Conservation (phyloP, 176 grass and related monocot species). For the Typha latifolia region DNA sequence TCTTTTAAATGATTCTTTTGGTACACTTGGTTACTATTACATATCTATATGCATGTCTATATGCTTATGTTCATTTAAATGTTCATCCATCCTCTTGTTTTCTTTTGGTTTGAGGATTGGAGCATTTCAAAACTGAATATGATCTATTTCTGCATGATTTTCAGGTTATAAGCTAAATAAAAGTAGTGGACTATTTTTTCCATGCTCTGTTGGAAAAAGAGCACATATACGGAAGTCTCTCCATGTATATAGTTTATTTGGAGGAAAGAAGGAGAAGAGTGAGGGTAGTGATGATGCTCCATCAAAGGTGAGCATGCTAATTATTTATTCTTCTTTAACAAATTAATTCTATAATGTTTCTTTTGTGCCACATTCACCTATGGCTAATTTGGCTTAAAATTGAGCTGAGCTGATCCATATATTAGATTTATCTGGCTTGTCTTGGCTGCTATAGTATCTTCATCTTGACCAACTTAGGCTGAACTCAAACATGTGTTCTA, state of each 20-base stretch:
- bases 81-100: neutral
- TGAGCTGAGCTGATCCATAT: neutral
- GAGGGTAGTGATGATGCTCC: slow-evolving; percentile 70
- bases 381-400: neutral
- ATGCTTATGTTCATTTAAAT: neutral
- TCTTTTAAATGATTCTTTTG: no score
- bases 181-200: slow-evolving; percentile 34
- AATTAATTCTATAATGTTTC: neutral
- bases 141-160: slow-evolving; percentile 20
- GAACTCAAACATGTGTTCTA: neutral
- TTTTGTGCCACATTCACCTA: neutral
- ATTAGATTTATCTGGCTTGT: neutral
- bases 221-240: slow-evolving; percentile 38
- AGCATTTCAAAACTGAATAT: slow-evolving; percentile 1
- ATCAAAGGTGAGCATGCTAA: slow-evolving; percentile 48
- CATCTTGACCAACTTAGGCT: neutral
- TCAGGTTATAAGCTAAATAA: slow-evolving; percentile 50
- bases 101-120: neutral
- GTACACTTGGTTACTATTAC: no score
- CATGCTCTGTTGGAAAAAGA: slow-evolving; percentile 35
- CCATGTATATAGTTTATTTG: slow-evolving; percentile 84
- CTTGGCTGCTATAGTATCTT: slow-evolving; percentile 9
- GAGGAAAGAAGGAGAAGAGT: slow-evolving; percentile 86
- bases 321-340: slow-evolving; percentile 6
- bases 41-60: no score